Conservation (phyloP, 2,329 filamentous ascomycete genomes). For the Colletotrichum phormii region DNA sequence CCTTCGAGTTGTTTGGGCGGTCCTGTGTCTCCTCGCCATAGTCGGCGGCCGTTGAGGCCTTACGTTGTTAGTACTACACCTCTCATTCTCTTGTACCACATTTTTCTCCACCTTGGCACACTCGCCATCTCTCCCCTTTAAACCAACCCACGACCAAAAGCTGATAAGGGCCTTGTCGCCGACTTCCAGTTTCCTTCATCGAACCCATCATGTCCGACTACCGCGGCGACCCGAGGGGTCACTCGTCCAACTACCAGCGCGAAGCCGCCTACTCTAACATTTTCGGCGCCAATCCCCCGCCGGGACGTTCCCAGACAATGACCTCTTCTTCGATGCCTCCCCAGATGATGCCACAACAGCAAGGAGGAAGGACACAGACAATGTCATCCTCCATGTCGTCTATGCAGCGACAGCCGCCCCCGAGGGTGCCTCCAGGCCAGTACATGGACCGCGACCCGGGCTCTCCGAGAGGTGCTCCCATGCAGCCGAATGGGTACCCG, state of each 20-base stretch:
- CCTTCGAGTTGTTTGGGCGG: conserved; percentile 20
- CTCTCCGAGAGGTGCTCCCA: conserved; percentile 53
- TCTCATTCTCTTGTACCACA: conserved; percentile 34
- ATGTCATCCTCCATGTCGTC: conserved; percentile 68
- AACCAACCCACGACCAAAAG: conserved; percentile 14
- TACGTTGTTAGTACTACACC: conserved; percentile 35
- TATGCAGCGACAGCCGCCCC: conserved; percentile 74
- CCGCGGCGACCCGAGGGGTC: conserved; percentile 61
- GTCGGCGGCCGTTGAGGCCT: conserved; percentile 40
- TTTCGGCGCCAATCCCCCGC: conserved; percentile 87
- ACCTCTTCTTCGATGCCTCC: conserved; percentile 76
- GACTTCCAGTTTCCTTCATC: conserved; percentile 47
- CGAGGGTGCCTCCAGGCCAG: conserved; percentile 60
- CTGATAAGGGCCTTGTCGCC: conserved; percentile 29
- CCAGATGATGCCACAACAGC: conserved; percentile 59
- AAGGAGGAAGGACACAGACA: conserved; percentile 80
- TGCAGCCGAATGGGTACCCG: conserved; percentile 44
- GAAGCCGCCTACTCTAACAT: conserved; percentile 97
- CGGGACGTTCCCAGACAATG: conserved; percentile 95
- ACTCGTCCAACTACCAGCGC: conserved; percentile 75
- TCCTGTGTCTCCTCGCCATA: conserved; percentile 35
- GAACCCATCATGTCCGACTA: conserved; percentile 67
- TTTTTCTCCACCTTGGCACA: conserved; percentile 38
- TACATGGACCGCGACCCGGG: conserved; percentile 49
- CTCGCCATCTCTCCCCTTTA: conserved; percentile 36